A percentile compares a stretch with the other conserved stretches of the same genome.
These are phyloP conservation scores for Fusarium oxysporum DNA, from an alignment of 2,329 filamentous ascomycete species.

Conservation along the genomic window DNA sequence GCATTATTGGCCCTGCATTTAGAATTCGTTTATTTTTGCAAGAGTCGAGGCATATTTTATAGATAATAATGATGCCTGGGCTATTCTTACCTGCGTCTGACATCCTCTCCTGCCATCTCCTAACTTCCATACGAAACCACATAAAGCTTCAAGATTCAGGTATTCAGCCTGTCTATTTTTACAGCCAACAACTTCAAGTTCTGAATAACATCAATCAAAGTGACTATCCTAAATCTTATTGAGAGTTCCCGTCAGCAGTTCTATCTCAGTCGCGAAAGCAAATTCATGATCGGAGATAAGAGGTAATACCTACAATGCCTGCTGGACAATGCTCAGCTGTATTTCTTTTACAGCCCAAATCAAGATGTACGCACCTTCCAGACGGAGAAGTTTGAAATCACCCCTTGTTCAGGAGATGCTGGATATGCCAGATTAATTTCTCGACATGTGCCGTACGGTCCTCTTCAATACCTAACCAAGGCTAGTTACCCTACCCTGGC, in stretches of 20 bases:
- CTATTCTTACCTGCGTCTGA: too few species aligned
- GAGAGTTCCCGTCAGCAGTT: neutral
- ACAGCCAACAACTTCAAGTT: too few species aligned
- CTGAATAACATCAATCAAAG: too few species aligned
- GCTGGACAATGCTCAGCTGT: neutral
- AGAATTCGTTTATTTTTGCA: neutral
- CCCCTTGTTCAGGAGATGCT: neutral
- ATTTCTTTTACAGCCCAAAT: too few species aligned
- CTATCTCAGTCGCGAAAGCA: neutral
- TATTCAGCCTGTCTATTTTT: too few species aligned
- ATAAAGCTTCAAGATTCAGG: too few species aligned
- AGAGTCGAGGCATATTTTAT: neutral
- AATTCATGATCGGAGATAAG: neutral
- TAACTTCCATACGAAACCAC: too few species aligned
- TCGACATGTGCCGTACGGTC: neutral
- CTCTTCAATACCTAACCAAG: neutral
- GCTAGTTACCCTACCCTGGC: neutral
- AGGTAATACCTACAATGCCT: neutral
- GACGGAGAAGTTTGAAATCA: too few species aligned
- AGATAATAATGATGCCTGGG: too few species aligned
- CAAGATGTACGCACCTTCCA: neutral
- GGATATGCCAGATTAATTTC: neutral
- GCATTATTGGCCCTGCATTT: neutral
- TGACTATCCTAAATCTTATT: neutral
- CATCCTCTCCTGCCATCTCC: too few species aligned